A percentile compares a stretch with the other conserved stretches of the same genome.
Conservation (phyloP, 352 stramenopile genomes). For the Phytophthora agathidicida region DNA sequence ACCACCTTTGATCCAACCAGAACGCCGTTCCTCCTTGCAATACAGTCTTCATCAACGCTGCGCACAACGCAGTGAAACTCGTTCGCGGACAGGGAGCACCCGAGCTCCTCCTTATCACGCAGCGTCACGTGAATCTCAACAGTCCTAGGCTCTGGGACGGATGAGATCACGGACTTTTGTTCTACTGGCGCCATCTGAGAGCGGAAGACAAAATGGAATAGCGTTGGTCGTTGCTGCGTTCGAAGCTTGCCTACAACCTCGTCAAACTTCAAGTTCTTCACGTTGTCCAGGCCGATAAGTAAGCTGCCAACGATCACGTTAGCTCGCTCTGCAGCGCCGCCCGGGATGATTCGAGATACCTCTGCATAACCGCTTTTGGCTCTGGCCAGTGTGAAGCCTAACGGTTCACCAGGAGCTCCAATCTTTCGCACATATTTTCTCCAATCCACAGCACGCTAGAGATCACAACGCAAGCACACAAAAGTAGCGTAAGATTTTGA, state of each 20-base stretch:
- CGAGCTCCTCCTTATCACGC: slow-evolving; percentile 60
- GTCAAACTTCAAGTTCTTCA: slow-evolving; percentile 70
- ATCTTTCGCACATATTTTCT: slow-evolving; percentile 68
- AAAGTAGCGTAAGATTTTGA: background rate
- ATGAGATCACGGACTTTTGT: slow-evolving; percentile 48
- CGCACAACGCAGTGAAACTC: slow-evolving; percentile 68
- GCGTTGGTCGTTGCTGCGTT: slow-evolving; percentile 52
- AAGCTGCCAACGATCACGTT: slow-evolving; percentile 78
- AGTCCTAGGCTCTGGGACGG: slow-evolving; percentile 62
- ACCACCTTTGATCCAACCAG: slow-evolving; percentile 73
- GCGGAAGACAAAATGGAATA: slow-evolving; percentile 73
- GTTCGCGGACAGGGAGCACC: slow-evolving; percentile 57
- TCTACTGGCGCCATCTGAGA: slow-evolving; percentile 28
- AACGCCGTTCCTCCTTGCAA: slow-evolving; percentile 58
- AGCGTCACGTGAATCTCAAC: slow-evolving; percentile 66
- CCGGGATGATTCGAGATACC: slow-evolving; percentile 64
- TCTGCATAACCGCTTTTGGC: slow-evolving; percentile 71
- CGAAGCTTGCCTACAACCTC: slow-evolving; percentile 72
- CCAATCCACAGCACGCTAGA: slow-evolving; percentile 48
- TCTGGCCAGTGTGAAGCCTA: slow-evolving; percentile 81
- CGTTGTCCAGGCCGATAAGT: slow-evolving; percentile 69
- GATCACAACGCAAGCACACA: slow-evolving; percentile 2
- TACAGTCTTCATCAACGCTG: slow-evolving; percentile 60
- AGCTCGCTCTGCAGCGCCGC: slow-evolving; percentile 59
- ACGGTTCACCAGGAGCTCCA: slow-evolving; percentile 39